Evolutionary conservation across 169 alveolate genomes (phyloP).

Genomic region (Miamiensis avidus): DNA sequence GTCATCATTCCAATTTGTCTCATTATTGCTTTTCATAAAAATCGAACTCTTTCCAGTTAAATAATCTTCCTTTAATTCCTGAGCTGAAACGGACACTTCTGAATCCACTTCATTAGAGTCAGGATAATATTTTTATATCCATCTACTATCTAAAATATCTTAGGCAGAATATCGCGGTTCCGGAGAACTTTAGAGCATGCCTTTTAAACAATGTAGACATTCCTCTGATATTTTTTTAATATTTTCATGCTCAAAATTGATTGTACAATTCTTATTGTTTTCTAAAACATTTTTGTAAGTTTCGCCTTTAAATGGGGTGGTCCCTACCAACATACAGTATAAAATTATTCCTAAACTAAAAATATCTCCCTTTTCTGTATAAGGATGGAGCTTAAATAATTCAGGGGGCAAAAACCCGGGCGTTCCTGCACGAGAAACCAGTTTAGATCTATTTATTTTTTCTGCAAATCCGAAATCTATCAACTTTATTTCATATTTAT

Average conservation of each 20-base stretch:
- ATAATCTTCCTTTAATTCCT: background rate
- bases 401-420: constrained; percentile 45
- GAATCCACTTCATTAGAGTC: background rate
- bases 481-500: constrained; percentile 19
- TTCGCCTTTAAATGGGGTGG: constrained; percentile 45
- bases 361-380: constrained; percentile 38
- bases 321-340: constrained; percentile 36
- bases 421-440: constrained; percentile 31
- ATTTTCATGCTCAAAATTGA: constrained; percentile 11
- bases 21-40: background rate
- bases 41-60: background rate
- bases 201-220: constrained; percentile 3
- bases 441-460: constrained; percentile 22
- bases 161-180: constrained; percentile 6
- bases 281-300: constrained; percentile 45
- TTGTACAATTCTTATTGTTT: constrained; percentile 44
- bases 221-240: background rate
- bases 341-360: constrained; percentile 45
- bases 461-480: constrained; percentile 51
- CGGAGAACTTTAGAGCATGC: constrained; percentile 4
- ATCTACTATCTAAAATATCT: background rate
- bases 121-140: background rate
- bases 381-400: constrained; percentile 27
- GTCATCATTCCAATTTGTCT: background rate
- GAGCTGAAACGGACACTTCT: background rate